Base-by-base conservation (phyloP, 768 basidiomycete genomes). In the Ramaria sp. region DNA sequence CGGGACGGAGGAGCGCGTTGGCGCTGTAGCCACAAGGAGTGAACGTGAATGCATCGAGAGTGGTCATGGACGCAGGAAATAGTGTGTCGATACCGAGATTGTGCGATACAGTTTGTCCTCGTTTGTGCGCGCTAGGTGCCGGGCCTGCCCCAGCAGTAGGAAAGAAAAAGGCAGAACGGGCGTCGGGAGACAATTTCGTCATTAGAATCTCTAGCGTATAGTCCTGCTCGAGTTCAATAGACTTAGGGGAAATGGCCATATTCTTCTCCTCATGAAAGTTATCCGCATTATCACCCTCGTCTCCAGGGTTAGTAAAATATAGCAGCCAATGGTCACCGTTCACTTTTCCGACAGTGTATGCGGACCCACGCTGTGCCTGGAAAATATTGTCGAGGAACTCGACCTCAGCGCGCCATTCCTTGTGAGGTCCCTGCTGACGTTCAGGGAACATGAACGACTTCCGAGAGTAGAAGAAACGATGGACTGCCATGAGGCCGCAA, bases 401-500 rank as follows among this genome's bases (percentile, higher is more conserved):
- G 63, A 98, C 87, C 71, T 99, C 96, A 55, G 88, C 78, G 56
- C 81, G 81, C 96, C 96, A 99, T 63, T 92, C 88, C 55, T 81
- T 76, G 70, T 99, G 96, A 15, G 93, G 94, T 3, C 92, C 94
- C 20, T 73, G 72, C 65, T 99, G 96, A 22, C 88, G 82, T 67
- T 99, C 96, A 7, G 96, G 96, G 69, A 97, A 99, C 88, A 98
- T 97, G 79, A 98, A 99, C 6, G 88, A 86, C 70, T 98, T 99
- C 61, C 95, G 84, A 39, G 93, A 96, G 72, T 98, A 99, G 75
- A 98, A 99, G 69, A 88, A 92, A 58, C 91, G 81, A 68, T 91
- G 80, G 30, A 97, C 89, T 32, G 77, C 74, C 24, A 72, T 72
- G 57, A 91, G 69, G 48, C 77, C 74, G 10, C 84, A 86, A 37